Evolutionary conservation across 768 basidiomycete species (phyloP), one percentile per base, ranked within the genome.

Genomic region (Lepiota venenata): DNA sequence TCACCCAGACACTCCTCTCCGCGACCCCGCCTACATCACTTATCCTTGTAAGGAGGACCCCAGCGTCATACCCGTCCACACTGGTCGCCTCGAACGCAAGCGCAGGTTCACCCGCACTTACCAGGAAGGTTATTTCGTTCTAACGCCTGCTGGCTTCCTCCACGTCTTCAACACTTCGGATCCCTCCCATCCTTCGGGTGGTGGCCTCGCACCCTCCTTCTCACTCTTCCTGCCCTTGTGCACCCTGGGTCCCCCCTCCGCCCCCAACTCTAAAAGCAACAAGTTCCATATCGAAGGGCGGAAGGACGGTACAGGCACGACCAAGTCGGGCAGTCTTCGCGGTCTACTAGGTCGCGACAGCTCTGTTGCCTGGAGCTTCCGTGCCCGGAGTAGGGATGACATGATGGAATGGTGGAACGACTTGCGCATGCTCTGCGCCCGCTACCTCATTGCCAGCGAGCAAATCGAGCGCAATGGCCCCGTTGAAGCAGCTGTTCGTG

Each of bases 381-480:
- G 93, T 35, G 82, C 90, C 43, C 74, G 96, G 56, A 88, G 85
- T 55, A 83, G 89, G 60, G 96, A 98, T 58, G 96, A 98, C 61
- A 93, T 98, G 93, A 93, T 98, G 93, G 97, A 99, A 73, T 97
- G 97, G 92, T 99, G 97, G 97, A 98, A 98, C 65, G 97, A 98
- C 66, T 77, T 95, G 38, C 72, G 91, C 57, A 94, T 95, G 92
- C 74, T 96, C 38, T 95, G 93, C 63, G 93, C 94, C 18, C 71
- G 93, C 58, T 98, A 97, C 67, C 79, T 99, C 50, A 92, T 98
- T 38, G 93, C 94, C 32, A 91, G 88, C 59, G 97, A 98, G 73
- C 80, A 84, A 66, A 89, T 98, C 72, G 92, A 97, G 72, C 77
- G 97, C 41, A 85, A 85, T 37, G 97, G 96, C 2, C 93, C 93